Conservation (phyloP, 2,329 filamentous ascomycete species). For the Escovopsis weberi region DNA sequence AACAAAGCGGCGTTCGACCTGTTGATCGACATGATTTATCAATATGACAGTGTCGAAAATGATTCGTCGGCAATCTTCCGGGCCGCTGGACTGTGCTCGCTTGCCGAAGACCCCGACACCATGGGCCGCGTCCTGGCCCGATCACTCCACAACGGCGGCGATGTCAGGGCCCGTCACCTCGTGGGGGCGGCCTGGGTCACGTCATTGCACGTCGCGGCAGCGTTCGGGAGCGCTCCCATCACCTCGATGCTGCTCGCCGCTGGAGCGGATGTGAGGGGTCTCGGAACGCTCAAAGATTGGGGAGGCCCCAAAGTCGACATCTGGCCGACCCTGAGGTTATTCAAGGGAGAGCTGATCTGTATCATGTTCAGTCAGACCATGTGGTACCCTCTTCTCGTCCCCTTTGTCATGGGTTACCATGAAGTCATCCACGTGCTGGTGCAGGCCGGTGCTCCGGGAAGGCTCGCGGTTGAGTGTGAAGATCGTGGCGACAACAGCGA, state of each 20-base stretch:
- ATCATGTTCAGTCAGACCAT: too few species aligned
- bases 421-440: not conserved
- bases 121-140: not conserved
- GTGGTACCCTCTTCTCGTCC: slow-evolving; percentile 3
- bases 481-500: not conserved
- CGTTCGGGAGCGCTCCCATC: too few species aligned
- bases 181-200: not conserved
- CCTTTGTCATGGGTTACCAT: not conserved
- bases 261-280: too few species aligned
- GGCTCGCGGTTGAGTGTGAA: not conserved
- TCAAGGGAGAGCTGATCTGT: too few species aligned
- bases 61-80: not conserved
- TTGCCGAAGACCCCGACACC: too few species aligned
- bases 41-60: not conserved
- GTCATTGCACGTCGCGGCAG: not conserved
- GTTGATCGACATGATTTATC: not conserved
- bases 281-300: too few species aligned
- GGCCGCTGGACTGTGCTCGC: not conserved
- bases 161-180: not conserved
- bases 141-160: not conserved
- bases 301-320: too few species aligned
- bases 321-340: too few species aligned
- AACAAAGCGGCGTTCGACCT: too few species aligned
- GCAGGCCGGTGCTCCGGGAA: not conserved
- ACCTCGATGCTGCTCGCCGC: too few species aligned